These are phyloP conservation scores for Pythium dissotocum DNA, from an alignment of 352 stramenopile species.

Conservation along the genomic window DNA sequence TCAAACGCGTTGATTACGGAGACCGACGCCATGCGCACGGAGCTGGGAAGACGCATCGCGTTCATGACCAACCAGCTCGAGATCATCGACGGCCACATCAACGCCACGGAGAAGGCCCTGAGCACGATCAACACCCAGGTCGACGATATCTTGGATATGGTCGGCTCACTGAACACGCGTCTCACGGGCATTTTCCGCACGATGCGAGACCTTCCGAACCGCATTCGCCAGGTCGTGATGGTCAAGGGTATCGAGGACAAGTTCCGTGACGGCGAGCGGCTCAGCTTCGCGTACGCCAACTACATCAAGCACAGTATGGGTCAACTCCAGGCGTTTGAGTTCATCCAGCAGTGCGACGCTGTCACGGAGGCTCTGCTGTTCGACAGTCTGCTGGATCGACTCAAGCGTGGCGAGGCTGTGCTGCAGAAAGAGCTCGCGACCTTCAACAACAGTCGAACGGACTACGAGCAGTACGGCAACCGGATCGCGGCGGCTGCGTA, in stretches of 20 bases:
- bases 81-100: conserved; percentile 18
- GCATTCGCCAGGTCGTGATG: conserved; percentile 16
- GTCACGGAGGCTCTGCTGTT: conserved; percentile 8
- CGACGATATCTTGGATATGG: conserved; percentile 8
- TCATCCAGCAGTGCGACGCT: conserved; percentile 14
- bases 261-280: conserved; percentile 10
- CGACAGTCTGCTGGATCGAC: conserved; percentile 8
- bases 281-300: conserved; percentile 22
- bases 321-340: conserved; percentile 21
- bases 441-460: conserved; percentile 16
- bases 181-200: conserved; percentile 9
- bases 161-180: background rate
- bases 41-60: conserved; percentile 9
- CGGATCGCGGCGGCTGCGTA: conserved; percentile 7
- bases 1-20: conserved; percentile 1
- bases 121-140: conserved; percentile 7
- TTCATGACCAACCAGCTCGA: conserved; percentile 19
- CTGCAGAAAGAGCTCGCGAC: conserved; percentile 8
- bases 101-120: background rate
- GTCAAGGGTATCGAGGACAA: conserved; percentile 14
- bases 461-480: conserved; percentile 18
- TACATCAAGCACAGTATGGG: conserved; percentile 26
- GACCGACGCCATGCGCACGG: conserved; percentile 16
- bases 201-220: conserved; percentile 8
- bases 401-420: conserved; percentile 9